These are phyloP conservation scores for Luffa acutangula DNA, from an alignment of 306 rosid species.

Conservation along the genomic window DNA sequence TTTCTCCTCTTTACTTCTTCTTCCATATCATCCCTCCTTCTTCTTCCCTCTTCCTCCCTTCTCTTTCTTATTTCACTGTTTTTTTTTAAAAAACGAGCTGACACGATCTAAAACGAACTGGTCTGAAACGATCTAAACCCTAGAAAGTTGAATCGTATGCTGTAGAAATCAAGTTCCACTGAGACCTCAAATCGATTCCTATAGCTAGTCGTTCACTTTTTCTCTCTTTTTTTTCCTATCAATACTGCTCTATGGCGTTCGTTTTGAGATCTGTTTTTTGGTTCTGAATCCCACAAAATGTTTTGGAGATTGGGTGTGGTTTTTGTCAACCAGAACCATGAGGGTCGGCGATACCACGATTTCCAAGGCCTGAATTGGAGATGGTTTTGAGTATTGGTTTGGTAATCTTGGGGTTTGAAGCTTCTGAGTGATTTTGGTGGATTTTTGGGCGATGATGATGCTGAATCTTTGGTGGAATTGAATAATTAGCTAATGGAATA, in stretches of 20 bases:
- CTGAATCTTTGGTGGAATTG: background rate
- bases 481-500: constrained; percentile 16
- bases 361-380: constrained; percentile 18
- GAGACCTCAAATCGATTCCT: background rate
- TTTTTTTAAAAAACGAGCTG: too few species aligned
- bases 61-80: too few species aligned
- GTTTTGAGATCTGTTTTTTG: background rate
- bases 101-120: too few species aligned
- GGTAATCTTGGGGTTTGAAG: background rate
- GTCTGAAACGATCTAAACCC: too few species aligned
- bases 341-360: constrained; percentile 29
- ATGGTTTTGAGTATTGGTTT: constrained; percentile 8
- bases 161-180: constrained; percentile 6
- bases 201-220: background rate
- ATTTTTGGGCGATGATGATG: background rate
- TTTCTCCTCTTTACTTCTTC: too few species aligned
- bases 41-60: too few species aligned
- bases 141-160: background rate
- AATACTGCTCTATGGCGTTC: background rate
- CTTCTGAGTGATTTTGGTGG: background rate
- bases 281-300: constrained; percentile 22
- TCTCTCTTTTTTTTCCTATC: background rate
- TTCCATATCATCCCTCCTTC: too few species aligned
- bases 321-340: constrained; percentile 19
- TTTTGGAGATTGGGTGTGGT: constrained; percentile 15